Conservation (phyloP, 2,329 filamentous ascomycete species). For the Verticillium albo-atrum region DNA sequence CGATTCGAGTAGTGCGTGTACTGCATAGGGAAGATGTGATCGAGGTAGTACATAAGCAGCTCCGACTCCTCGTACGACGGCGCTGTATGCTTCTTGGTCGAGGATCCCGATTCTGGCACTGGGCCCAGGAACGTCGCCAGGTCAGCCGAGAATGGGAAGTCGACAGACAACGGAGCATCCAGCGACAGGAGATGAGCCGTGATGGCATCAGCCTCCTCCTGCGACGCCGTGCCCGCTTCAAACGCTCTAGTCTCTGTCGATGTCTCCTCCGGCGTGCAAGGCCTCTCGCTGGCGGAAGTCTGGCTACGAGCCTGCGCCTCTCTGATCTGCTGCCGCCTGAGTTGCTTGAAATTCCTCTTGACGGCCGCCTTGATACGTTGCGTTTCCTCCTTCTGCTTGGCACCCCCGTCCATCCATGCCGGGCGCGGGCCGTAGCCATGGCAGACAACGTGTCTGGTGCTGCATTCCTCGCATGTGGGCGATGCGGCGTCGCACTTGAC, state of each 20-base stretch:
- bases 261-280: background rate
- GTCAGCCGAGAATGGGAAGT: background rate
- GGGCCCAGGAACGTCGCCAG: background rate
- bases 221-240: background rate
- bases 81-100: slow-evolving; percentile 3
- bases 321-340: background rate
- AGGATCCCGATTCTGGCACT: background rate
- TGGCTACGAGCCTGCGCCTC: background rate
- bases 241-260: background rate
- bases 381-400: slow-evolving; percentile 21
- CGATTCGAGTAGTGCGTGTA: slow-evolving; percentile 18
- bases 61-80: slow-evolving; percentile 15
- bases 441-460: slow-evolving; percentile 15
- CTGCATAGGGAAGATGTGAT: slow-evolving; percentile 21
- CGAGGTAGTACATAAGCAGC: slow-evolving; percentile 20
- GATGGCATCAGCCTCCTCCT: background rate
- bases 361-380: slow-evolving; percentile 17
- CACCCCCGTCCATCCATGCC: slow-evolving; percentile 23
- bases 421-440: slow-evolving; percentile 27
- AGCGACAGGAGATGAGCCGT: background rate
- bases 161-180: background rate
- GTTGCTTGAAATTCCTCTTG: slow-evolving; percentile 17
- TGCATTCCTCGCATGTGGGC: slow-evolving; percentile 18
- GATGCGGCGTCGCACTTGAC: slow-evolving; percentile 21
- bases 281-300: background rate